Conservation (phyloP, 1,284 basidiomycete species). For the Trichosporon coremiiforme region DNA sequence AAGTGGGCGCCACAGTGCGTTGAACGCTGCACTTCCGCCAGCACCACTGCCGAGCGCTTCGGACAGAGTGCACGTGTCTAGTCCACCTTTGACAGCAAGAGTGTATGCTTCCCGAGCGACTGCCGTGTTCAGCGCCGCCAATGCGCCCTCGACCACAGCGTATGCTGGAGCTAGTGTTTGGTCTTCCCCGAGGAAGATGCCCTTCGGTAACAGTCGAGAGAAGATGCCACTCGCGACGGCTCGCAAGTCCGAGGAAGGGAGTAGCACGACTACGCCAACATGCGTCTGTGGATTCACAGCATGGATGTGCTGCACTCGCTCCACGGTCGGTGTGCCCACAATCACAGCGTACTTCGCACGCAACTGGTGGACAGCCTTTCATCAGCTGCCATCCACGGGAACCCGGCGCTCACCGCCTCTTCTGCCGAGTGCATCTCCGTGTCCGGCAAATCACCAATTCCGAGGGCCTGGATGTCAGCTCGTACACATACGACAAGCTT, state of each 20-base stretch:
- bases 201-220: not conserved
- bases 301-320: not conserved
- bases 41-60: constrained; percentile 21
- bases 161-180: not conserved
- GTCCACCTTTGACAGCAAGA: constrained; percentile 19
- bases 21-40: constrained; percentile 20
- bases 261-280: constrained; percentile 21
- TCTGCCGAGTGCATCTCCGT: not conserved
- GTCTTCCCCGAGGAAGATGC: constrained; percentile 17
- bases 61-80: constrained; percentile 17
- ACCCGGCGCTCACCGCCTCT: not conserved
- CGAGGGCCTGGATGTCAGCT: not conserved
- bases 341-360: constrained; percentile 8
- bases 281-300: constrained; percentile 22
- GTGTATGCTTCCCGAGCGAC: constrained; percentile 22
- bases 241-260: constrained; percentile 2
- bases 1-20: constrained; percentile 11
- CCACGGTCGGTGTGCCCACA: constrained; percentile 18
- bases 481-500: not conserved
- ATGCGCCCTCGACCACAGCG: constrained; percentile 19
- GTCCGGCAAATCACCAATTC: not conserved
- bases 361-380: constrained; percentile 6
- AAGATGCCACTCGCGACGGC: constrained; percentile 21
- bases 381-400: not conserved
- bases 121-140: constrained; percentile 20